phyloP scores from a whole-genome alignment of 2,329 filamentous ascomycete species.

The Pyrenophora tritici-repentis region DNA sequence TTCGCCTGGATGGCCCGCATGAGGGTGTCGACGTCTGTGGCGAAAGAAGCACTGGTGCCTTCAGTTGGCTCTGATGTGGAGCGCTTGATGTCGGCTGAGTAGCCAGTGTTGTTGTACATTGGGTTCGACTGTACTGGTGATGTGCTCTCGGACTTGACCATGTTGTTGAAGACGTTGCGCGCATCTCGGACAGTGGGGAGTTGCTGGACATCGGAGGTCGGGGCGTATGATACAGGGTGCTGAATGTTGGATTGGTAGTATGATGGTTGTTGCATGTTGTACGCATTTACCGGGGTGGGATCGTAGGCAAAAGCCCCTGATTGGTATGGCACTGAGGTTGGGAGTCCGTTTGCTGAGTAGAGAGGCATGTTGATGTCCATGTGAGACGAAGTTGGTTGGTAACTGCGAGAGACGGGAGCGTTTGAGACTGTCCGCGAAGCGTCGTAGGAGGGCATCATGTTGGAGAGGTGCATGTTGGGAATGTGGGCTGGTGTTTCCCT shows the following conservation, averaged over 20 bases:
- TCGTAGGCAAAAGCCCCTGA: conserved; percentile 45
- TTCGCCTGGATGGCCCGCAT: conserved; percentile 87
- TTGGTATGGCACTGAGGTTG: conserved; percentile 44
- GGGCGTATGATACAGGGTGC: conserved; percentile 36
- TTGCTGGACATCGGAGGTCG: conserved; percentile 25
- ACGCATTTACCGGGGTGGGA: conserved; percentile 39
- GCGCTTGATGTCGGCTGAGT: conserved; percentile 49
- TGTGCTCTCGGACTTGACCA: conserved; percentile 51
- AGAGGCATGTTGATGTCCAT: conserved; percentile 45
- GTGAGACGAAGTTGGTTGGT: conserved; percentile 37
- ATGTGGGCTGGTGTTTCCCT: conserved; percentile 37
- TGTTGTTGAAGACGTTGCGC: conserved; percentile 39
- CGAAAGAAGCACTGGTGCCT: conserved; percentile 63
- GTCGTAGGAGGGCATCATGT: conserved; percentile 40
- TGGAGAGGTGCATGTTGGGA: conserved; percentile 37
- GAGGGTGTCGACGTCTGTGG: conserved; percentile 82
- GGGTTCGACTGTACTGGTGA: conserved; percentile 51
- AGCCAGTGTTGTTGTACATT: conserved; percentile 44
- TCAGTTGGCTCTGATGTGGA: conserved; percentile 52
- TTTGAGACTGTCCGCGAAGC: conserved; percentile 30
- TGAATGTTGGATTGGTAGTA: conserved; percentile 33
- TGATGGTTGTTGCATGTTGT: conserved; percentile 44
- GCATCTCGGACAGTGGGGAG: conserved; percentile 37
- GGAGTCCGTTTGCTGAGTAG: conserved; percentile 36
- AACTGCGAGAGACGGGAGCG: conserved; percentile 35